Base-by-base conservation (phyloP, 805 yeast species). In the Yarrowia sp. region DNA sequence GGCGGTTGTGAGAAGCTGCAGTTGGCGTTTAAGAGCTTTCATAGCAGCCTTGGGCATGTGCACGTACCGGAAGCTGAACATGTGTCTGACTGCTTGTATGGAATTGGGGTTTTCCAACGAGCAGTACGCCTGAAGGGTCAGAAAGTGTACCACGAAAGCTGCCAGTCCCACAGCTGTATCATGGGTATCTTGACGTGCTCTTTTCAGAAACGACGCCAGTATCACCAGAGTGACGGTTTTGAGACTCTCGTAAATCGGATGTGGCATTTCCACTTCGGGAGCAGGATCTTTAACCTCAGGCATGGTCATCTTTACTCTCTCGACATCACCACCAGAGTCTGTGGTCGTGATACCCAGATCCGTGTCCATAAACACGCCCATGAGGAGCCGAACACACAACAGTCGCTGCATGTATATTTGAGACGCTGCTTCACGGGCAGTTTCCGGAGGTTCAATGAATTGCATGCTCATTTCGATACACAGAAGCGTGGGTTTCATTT, bases 171-270 rank as follows among this genome's bases (percentile, higher is more conserved):
- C 44, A 2, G 44, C 34, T 13, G 20, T 19, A 10, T 13, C 15
- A 14, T 53, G 60, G 17, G 19, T n/a, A 0, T 24, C 19, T 2
- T 8, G n/a, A 2, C 60, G 33, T 9, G 38, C 34, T 19, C 60
- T 33, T 38, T 17, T 36, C 34, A 53, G n/a, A 15, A 14, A 38
- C 14, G 60, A 19, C 19, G 24, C 44, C 33, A 53, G 19, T 7
- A 53, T 44, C 12, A 38, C 34, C 10, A 53, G 38, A 20, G 38
- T 24, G 4, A 44, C 38, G 19, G 19, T 38, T 19, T 53, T 53
- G 14, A 53, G 60, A 39, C 44, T 53, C 33, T 53, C 60, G 44
- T 38, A 53, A 19, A 53, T 20, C 5, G 60, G 44, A 10, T 20
- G 5, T 0, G 60, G 60, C 44, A 38, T 19, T 4, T 13, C 34